Evolutionary conservation across 164 flowering plant genomes (phyloP), one percentile per base, ranked within the genome.

Genomic region (Sedum album): DNA sequence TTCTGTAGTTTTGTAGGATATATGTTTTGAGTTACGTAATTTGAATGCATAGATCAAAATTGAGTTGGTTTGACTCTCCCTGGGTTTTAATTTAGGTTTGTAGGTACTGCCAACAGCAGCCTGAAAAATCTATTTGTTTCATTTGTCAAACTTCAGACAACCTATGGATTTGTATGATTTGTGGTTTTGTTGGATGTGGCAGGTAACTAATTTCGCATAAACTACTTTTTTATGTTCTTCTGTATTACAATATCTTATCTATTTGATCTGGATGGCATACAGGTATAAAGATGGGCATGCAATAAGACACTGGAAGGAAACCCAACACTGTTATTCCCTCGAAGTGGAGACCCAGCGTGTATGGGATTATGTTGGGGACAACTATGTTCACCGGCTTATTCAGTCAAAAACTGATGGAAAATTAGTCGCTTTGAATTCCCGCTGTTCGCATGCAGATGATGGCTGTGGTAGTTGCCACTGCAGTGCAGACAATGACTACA

Each of bases 391-490:
- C 60, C 84, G 97, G 6, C 80, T 94, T 60, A 94, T 92, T 71
- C 97, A 88, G 71, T 91, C 99, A 15, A 94, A 94, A 84, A 88
- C 97, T 73, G 99, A 94, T 82, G 99, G 99, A 36, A 88, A 90
- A 77, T 77, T 90, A 75, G 89, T 94, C 36, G 97, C 88, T 76
- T 73, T 94, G 73, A 94, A 89, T 74, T 73, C 76, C 21, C 84
- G 78, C 66, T 84, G 89, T 69, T 44, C 35, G n/a, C 88, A 84
- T 75, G 73, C 76, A 73, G 77, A 73, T 73, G 85, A 77, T 76
- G 81, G 75, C 49, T 85, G 85, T 77, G 90, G 85, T 71, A 85
- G 78, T 67, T 90, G 90, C 69, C 81, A 77, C 49, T 84, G 85
- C 70, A 74, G 75, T 69, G 72, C 53, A 21, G 95, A 86, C 73